phyloP scores from a whole-genome alignment of 2,329 filamentous ascomycete species.

The Pseudogymnoascus sp. region DNA sequence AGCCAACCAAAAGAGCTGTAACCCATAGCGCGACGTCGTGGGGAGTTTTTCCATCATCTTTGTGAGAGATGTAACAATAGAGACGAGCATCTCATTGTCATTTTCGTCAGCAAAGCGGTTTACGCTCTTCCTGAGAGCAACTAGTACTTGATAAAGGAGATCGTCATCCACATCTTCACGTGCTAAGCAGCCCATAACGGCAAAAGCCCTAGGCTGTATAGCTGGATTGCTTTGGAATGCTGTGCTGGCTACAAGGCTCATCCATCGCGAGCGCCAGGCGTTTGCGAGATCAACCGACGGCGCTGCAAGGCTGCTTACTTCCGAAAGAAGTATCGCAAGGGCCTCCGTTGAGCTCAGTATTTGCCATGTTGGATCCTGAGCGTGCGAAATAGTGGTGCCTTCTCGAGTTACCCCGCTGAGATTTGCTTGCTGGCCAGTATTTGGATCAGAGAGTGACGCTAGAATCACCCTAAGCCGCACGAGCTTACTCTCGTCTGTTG shows the following conservation, averaged over 20 bases:
- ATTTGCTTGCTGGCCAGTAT: slow-evolving; percentile 50
- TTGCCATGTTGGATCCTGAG: slow-evolving; percentile 33
- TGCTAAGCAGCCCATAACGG: slow-evolving; percentile 64
- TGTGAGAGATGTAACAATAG: slow-evolving; percentile 59
- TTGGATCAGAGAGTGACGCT: slow-evolving; percentile 52
- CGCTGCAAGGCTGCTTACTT: slow-evolving; percentile 56
- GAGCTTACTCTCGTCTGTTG: slow-evolving; percentile 48
- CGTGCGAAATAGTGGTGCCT: slow-evolving; percentile 41
- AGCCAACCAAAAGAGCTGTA: slow-evolving; percentile 65
- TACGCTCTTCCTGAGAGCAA: slow-evolving; percentile 58
- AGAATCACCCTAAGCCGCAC: slow-evolving; percentile 43
- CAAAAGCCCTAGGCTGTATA: slow-evolving; percentile 61
- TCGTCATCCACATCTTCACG: slow-evolving; percentile 68
- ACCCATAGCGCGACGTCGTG: slow-evolving; percentile 58
- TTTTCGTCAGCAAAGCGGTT: slow-evolving; percentile 57
- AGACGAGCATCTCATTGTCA: slow-evolving; percentile 61
- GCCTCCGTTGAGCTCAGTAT: slow-evolving; percentile 47
- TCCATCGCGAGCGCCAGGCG: slow-evolving; percentile 64
- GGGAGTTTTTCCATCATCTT: slow-evolving; percentile 67
- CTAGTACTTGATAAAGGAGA: slow-evolving; percentile 62
- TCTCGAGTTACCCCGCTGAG: slow-evolving; percentile 37
- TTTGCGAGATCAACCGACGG: slow-evolving; percentile 59
- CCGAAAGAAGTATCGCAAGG: slow-evolving; percentile 54
- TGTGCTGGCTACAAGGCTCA: slow-evolving; percentile 65
- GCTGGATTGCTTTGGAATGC: slow-evolving; percentile 68